A percentile compares a stretch with the other conserved stretches of the same genome.
Conservation (phyloP, 257 asterid species). For the Penstemon davidsonii region DNA sequence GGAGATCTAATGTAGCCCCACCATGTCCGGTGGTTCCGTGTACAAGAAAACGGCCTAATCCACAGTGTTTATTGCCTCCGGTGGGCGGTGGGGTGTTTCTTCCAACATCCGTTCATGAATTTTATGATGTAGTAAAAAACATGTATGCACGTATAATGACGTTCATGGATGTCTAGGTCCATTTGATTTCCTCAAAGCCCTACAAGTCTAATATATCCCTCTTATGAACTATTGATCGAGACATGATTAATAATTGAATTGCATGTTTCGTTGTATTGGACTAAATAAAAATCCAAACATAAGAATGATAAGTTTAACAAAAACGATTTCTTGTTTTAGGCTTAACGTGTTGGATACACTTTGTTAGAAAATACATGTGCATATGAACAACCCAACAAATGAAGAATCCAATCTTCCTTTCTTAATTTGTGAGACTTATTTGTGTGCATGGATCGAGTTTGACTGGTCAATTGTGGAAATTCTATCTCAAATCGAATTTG, state of each 20-base stretch:
- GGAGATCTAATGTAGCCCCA: slow-evolving; percentile 30
- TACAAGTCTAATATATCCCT: slow-evolving; percentile 28
- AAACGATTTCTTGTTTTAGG: slow-evolving; percentile 20
- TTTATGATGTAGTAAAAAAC: slow-evolving; percentile 12
- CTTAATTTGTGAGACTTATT: not conserved
- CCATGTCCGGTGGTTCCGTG: slow-evolving; percentile 27
- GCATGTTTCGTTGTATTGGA: no score
- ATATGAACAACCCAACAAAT: slow-evolving; percentile 14
- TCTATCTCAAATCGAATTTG: no score
- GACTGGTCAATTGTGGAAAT: no score
- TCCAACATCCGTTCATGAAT: not conserved
- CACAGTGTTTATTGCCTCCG: slow-evolving; percentile 8
- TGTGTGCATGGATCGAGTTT: not conserved
- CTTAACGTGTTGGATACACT: slow-evolving; percentile 17
- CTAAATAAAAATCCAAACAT: no score
- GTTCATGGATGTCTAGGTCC: slow-evolving; percentile 18
- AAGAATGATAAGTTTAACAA: not conserved
- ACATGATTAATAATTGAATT: no score
- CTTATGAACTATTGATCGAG: no score
- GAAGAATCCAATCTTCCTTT: slow-evolving; percentile 16
- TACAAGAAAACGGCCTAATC: slow-evolving; percentile 35
- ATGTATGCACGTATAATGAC: not conserved
- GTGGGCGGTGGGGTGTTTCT: not conserved
- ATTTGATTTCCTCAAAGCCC: slow-evolving; percentile 33
- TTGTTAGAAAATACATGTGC: not conserved